Base-by-base conservation (phyloP, 2,329 filamentous ascomycete species). In the Mariannaea sp. region DNA sequence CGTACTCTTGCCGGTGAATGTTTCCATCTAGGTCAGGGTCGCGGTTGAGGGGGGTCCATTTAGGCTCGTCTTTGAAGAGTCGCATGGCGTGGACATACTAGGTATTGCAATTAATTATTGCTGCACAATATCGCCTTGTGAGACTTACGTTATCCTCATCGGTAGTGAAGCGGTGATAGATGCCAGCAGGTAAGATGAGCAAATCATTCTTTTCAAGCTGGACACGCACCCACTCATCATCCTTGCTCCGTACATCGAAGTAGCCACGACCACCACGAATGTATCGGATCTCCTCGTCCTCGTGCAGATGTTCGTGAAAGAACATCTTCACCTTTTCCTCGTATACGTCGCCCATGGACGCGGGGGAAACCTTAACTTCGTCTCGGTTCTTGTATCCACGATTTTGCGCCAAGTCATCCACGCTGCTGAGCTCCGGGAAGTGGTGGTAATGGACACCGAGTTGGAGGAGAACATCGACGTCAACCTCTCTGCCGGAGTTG, bases 261-360 rank as follows among this genome's bases (percentile, higher is more conserved):
- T 89, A 99, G 0, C 94, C 94, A 49, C 84, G 82, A 0, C 94
- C 94, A 56, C 88, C 92, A 26, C 91, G 80, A 62, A 99, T 92
- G 68, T 97, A 99, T 41, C 94, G 81, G 62, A 99, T 99, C 80
- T 99, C 94, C 77, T 99, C 94, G 65, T 99, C 94, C 77, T 99
- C 94, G 71, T 99, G 94, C 66, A 99, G 73, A 72, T 99, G 94
- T 80, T 99, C 94, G 65, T 89, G 73, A 77, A 97, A 99, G 78
- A 99, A 99, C 62, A 75, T 84, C 77, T 91, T 92, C 58, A 99
- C 91, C 74, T 97, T 97, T 59, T 89, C 84, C 75, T 99, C 93
- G 77, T 97, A 99, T 38, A 85, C 75, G 32, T 84, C 88, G 51
- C 91, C 92, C 87, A 97, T 91, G 59, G 85, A 88, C 59, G 86